phyloP scores from a whole-genome alignment of 768 basidiomycete species.

The Mycena metata region DNA sequence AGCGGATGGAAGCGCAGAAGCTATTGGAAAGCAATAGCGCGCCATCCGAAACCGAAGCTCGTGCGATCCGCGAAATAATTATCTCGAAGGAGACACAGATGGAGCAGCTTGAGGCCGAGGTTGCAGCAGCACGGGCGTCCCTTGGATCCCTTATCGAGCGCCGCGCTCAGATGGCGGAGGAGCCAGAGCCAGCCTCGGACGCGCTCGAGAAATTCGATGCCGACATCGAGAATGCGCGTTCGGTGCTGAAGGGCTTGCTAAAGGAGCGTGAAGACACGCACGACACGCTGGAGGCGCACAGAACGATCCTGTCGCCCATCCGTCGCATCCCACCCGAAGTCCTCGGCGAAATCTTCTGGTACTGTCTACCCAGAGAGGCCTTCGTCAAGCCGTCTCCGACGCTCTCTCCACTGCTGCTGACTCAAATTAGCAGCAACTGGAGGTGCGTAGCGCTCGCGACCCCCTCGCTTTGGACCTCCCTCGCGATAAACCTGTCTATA shows the following conservation, averaged over 20 bases:
- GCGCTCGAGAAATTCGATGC: constrained; percentile 24
- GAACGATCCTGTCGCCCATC: constrained; percentile 42
- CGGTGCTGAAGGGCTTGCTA: constrained; percentile 29
- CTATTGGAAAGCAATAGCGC: constrained; percentile 36
- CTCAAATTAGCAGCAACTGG: constrained; percentile 44
- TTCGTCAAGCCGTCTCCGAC: constrained; percentile 26
- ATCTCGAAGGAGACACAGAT: constrained; percentile 33
- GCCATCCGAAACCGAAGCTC: constrained; percentile 31
- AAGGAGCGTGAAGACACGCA: constrained; percentile 31
- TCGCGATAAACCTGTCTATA: constrained; percentile 34
- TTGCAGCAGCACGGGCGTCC: constrained; percentile 15
- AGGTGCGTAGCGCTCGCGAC: constrained; percentile 40
- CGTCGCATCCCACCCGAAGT: constrained; percentile 44
- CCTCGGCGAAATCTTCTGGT: constrained; percentile 43
- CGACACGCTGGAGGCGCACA: constrained; percentile 34
- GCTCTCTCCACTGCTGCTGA: constrained; percentile 33
- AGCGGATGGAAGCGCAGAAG: constrained; percentile 34
- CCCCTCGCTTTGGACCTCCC: constrained; percentile 41
- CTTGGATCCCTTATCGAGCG: constrained; percentile 22
- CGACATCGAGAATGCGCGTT: constrained; percentile 32
- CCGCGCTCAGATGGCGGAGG: constrained; percentile 13
- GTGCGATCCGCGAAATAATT: constrained; percentile 37
- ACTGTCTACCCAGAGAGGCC: constrained; percentile 33
- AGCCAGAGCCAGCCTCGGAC: constrained; percentile 1
- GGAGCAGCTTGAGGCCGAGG: constrained; percentile 32